Base-by-base conservation (phyloP, 768 basidiomycete species). In the Hygrocybe punicea region DNA sequence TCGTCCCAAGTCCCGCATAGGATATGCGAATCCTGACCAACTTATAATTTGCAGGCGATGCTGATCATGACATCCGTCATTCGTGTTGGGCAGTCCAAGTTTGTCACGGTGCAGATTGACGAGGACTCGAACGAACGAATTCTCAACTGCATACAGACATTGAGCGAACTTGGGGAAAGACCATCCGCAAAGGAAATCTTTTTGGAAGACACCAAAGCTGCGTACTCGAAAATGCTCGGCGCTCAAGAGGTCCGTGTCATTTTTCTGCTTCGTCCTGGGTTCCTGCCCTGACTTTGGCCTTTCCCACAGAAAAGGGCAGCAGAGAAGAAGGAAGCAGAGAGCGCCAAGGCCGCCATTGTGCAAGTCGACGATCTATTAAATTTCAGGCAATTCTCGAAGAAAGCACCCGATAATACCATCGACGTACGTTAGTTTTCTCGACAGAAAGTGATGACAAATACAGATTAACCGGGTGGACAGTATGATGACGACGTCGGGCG, bases 81-180 rank as follows among this genome's bases (percentile, higher is more conserved):
- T 67, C 93, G 97, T 48, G 92, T 98, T 55, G 97, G 97, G 36
- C 96, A 98, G 74, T 95, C 93, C 53, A 96, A 95, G 68, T 95
- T 96, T 63, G 90, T 89, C 44, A 85, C 91, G 0, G 87, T 86
- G 1, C 89, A 91, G n/a, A 99, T 99, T 62, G 97, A 99, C 75
- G 97, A 99, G 69, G 97, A 99, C 70, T 95, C 93, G 5, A 89
- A 85, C 62, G 97, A 99, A 72, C 86, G 97, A 23, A 93, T 99
- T 72, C 83, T 97, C 80, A 91, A 89, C 71, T 99, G 97, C 73
- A 89, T 99, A 52, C 89, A 93, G 67, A 93, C 94, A 1, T 77
- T 99, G 65, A 92, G 93, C 62, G 86, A 93, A 60, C 75, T 96
- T 34, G 78, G 84, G 57, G 75, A 77, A 6, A 75, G 79, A 40